Conservation (phyloP, 1,139 yeast genomes). For the Debaryomyces singareniensis region DNA sequence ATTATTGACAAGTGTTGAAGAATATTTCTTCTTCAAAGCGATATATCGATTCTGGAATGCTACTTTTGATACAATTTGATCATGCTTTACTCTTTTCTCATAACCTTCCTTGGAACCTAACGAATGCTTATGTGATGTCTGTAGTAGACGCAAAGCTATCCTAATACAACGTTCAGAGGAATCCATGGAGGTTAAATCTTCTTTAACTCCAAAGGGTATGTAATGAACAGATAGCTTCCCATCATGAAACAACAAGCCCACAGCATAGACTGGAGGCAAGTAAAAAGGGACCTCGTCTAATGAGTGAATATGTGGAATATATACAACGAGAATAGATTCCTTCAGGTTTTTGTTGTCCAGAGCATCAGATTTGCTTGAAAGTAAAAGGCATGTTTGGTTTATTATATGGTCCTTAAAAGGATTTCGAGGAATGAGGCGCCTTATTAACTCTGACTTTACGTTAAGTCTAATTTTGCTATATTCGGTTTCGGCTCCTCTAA, state of each 20-base stretch:
- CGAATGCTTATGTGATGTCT: slow-evolving; percentile 80
- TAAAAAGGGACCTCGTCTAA: slow-evolving; percentile 78
- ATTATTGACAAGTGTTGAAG: slow-evolving; percentile 64
- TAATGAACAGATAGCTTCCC: slow-evolving; percentile 72
- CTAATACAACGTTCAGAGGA: slow-evolving; percentile 61
- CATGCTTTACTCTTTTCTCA: slow-evolving; percentile 84
- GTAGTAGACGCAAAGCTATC: slow-evolving; percentile 72
- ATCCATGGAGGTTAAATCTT: slow-evolving; percentile 18
- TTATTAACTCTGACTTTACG: slow-evolving; percentile 51
- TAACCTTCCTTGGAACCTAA: slow-evolving; percentile 80
- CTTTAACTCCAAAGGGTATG: slow-evolving; percentile 45
- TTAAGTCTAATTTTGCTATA: slow-evolving; percentile 21
- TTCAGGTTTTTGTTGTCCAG: slow-evolving; percentile 8
- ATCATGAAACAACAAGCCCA: slow-evolving; percentile 60
- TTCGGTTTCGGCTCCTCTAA: slow-evolving; percentile 41
- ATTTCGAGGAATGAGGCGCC: slow-evolving; percentile 83
- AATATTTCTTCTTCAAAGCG: slow-evolving; percentile 73
- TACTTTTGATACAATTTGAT: slow-evolving; percentile 75
- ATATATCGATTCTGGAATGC: slow-evolving; percentile 81
- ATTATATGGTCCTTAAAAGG: slow-evolving; percentile 79
- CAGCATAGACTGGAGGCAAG: slow-evolving; percentile 75
- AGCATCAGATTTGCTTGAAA: slow-evolving; percentile 11
- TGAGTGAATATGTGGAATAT: slow-evolving; percentile 63
- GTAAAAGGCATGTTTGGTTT: slow-evolving; percentile 74
- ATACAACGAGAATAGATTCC: slow-evolving; percentile 53